Evolutionary conservation across 2,329 filamentous ascomycete species (phyloP).

Genomic region (Westerdykella sp.): DNA sequence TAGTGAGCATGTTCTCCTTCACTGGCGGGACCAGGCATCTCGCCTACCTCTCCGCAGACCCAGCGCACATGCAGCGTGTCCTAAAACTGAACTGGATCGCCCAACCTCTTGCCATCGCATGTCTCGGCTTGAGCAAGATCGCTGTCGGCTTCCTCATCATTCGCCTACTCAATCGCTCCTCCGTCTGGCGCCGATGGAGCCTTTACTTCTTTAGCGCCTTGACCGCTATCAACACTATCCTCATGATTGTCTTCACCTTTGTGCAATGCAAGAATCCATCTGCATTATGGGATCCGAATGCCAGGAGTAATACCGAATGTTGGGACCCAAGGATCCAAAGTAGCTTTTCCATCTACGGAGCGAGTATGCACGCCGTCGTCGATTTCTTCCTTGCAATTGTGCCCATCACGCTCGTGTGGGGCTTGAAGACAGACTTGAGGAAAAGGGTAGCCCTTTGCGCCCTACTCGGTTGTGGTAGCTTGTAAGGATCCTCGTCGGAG

Average conservation of each 20-base stretch:
- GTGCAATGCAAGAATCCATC: conserved; percentile 14
- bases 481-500: conserved; percentile 8
- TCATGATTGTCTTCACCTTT: conserved; percentile 16
- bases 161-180: conserved; percentile 13
- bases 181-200: conserved; percentile 10
- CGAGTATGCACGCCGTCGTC: conserved; percentile 8
- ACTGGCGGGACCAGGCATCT: conserved; percentile 16
- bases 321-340: conserved; percentile 14
- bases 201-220: conserved; percentile 9
- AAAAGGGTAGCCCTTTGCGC: conserved; percentile 14
- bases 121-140: conserved; percentile 13
- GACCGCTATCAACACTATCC: conserved; percentile 13
- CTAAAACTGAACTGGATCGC: conserved; percentile 16
- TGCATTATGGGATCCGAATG: conserved; percentile 11
- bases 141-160: conserved; percentile 15
- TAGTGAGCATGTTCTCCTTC: conserved; percentile 9
- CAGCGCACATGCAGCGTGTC: conserved; percentile 5
- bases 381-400: conserved; percentile 14
- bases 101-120: conserved; percentile 13
- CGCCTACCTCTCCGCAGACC: conserved; percentile 11
- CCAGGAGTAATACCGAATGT: conserved; percentile 11
- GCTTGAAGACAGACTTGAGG: conserved; percentile 10
- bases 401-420: conserved; percentile 14
- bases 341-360: conserved; percentile 15
- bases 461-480: conserved; percentile 14